A percentile compares a stretch with the other conserved stretches of the same genome.
Conservation (phyloP, 1,284 basidiomycete species). For the Leccinum fuscescens region DNA sequence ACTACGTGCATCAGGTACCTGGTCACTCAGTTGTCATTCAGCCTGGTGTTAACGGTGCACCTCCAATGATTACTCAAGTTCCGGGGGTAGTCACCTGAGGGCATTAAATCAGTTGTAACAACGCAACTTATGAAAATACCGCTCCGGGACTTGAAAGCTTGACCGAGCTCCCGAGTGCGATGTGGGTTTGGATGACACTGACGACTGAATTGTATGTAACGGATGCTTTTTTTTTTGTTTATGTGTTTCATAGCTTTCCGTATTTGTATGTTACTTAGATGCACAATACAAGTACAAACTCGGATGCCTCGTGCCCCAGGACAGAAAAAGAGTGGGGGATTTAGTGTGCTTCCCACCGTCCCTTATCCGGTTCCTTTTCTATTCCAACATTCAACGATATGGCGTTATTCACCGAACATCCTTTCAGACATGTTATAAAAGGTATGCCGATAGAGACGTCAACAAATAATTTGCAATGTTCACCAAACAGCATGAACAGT, state of each 20-base stretch:
- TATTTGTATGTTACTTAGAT: constrained; percentile 10
- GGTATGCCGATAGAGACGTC: constrained; percentile 17
- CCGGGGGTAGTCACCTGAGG: constrained; percentile 41
- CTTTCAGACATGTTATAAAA: constrained; percentile 31
- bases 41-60: constrained; percentile 58
- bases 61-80: constrained; percentile 61
- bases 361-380: constrained; percentile 18
- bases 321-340: constrained; percentile 25
- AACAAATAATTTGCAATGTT: constrained; percentile 4
- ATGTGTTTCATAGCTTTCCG: constrained; percentile 7
- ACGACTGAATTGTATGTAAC: constrained; percentile 8
- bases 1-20: constrained; percentile 46
- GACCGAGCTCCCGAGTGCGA: not conserved
- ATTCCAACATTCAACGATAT: constrained; percentile 23
- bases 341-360: constrained; percentile 28
- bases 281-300: constrained; percentile 8
- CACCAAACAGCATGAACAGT: constrained; percentile 21
- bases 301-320: constrained; percentile 28
- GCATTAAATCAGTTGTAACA: not conserved
- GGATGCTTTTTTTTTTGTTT: constrained; percentile 5
- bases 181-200: constrained; percentile 4
- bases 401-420: constrained; percentile 34
- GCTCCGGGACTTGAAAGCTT: not conserved
- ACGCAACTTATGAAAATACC: not conserved
- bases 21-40: constrained; percentile 72